Conservation (phyloP, 495 filamentous ascomycete species). For the Hypoxylon cercidicola region DNA sequence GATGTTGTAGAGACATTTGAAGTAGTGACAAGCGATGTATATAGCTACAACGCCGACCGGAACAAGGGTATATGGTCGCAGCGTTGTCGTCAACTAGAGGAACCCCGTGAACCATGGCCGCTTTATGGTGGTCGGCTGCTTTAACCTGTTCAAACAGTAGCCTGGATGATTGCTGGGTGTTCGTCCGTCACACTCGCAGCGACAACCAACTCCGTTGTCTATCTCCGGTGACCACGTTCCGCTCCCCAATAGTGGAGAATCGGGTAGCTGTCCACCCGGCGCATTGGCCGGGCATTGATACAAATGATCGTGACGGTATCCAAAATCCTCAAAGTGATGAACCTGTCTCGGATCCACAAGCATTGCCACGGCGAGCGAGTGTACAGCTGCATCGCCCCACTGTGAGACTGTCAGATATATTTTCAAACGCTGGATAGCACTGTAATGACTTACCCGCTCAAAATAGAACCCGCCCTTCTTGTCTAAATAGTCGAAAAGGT, state of each 20-base stretch:
- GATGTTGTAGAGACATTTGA: slow-evolving; percentile 10
- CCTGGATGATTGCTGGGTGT: slow-evolving; percentile 24
- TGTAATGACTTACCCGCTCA: slow-evolving; percentile 47
- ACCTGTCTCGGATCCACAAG: slow-evolving; percentile 53
- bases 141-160: slow-evolving; percentile 45
- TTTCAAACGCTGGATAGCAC: background rate
- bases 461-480: slow-evolving; percentile 57
- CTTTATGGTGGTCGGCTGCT: slow-evolving; percentile 40
- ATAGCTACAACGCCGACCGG: slow-evolving; percentile 17
- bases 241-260: slow-evolving; percentile 32
- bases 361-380: slow-evolving; percentile 54
- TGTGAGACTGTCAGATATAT: slow-evolving; percentile 12
- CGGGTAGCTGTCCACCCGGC: slow-evolving; percentile 42
- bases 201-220: slow-evolving; percentile 45
- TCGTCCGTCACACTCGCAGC: slow-evolving; percentile 45
- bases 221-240: slow-evolving; percentile 41
- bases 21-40: slow-evolving; percentile 26
- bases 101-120: slow-evolving; percentile 42
- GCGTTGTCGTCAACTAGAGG: slow-evolving; percentile 24
- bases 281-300: slow-evolving; percentile 48
- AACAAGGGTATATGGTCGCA: slow-evolving; percentile 2
- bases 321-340: slow-evolving; percentile 57
- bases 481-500: slow-evolving; percentile 56
- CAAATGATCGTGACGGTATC: slow-evolving; percentile 53
- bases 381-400: slow-evolving; percentile 60